phyloP scores from a whole-genome alignment of 345 rosid genomes.

The Turritis glabra region DNA sequence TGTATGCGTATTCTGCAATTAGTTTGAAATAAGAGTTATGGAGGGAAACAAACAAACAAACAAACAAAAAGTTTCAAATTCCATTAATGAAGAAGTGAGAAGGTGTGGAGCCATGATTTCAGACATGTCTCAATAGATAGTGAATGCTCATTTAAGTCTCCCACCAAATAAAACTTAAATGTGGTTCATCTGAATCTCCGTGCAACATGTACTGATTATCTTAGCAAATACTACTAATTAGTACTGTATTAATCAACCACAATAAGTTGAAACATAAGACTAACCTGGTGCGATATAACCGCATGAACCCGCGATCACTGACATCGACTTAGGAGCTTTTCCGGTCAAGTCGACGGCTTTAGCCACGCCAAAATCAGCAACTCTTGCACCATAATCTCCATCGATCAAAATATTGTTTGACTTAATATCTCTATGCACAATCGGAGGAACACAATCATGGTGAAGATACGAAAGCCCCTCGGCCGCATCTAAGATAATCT shows the following conservation, averaged over 20 bases:
- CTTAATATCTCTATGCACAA: constrained; percentile 96
- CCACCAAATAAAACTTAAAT: constrained; percentile 29
- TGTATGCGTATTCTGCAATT: constrained; percentile 91
- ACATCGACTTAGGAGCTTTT: constrained; percentile 86
- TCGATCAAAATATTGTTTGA: constrained; percentile 93
- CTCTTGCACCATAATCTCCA: constrained; percentile 86
- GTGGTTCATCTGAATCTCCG: constrained; percentile 18
- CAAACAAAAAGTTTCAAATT: constrained; percentile 1
- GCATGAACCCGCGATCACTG: constrained; percentile 93
- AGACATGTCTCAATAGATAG: constrained; percentile 33
- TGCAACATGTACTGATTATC: constrained; percentile 32
- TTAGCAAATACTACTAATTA: not conserved
- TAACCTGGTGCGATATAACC: constrained; percentile 99
- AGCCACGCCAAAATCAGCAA: constrained; percentile 97
- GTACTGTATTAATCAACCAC: not conserved
- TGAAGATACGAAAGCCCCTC: constrained; percentile 97
- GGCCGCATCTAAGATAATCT: constrained; percentile 81
- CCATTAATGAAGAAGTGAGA: constrained; percentile 15
- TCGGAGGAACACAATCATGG: constrained; percentile 92
- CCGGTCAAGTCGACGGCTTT: constrained; percentile 75
- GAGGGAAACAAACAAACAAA: constrained; percentile 23
- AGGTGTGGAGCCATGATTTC: constrained; percentile 36
- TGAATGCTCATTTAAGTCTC: constrained; percentile 40
- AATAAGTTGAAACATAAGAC: constrained; percentile 28
- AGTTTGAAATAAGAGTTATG: constrained; percentile 7